These are phyloP conservation scores for Salix purpurea DNA, from an alignment of 345 rosid genomes.

Conservation along the genomic window DNA sequence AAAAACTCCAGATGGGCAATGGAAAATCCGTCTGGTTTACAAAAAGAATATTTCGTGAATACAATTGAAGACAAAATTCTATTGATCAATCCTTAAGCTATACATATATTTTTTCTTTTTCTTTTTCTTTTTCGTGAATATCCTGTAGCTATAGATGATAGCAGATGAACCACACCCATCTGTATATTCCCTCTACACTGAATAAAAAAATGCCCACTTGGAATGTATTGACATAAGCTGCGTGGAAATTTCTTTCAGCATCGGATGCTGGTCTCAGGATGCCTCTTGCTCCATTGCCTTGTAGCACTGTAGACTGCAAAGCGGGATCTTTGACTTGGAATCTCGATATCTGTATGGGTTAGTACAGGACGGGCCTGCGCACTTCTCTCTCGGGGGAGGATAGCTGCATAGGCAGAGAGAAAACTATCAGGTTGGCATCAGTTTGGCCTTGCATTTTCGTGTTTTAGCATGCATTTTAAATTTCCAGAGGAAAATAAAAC, in stretches of 20 bases:
- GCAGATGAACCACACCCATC: background rate
- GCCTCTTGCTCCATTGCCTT: slow-evolving; percentile 57
- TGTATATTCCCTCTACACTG: background rate
- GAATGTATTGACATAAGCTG: background rate
- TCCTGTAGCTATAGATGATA: background rate
- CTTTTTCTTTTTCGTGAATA: background rate
- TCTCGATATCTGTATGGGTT: slow-evolving; percentile 84
- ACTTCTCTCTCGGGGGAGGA: slow-evolving; percentile 85
- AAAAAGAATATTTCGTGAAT: background rate
- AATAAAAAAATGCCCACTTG: background rate
- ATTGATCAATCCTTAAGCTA: background rate
- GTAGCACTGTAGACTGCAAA: slow-evolving; percentile 91
- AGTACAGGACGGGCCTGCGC: slow-evolving; percentile 73
- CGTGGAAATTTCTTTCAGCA: background rate
- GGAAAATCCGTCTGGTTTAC: background rate
- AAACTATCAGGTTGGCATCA: slow-evolving; percentile 5
- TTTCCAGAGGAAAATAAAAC: slow-evolving; percentile 25
- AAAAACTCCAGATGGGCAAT: background rate
- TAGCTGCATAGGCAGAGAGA: slow-evolving; percentile 46
- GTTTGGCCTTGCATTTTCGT: background rate
- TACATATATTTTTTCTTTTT: background rate
- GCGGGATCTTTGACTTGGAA: slow-evolving; percentile 79
- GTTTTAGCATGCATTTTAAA: background rate
- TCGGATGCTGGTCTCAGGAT: background rate
- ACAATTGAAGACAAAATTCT: background rate